Conservation (phyloP, 192 early-diverging fungal genomes). For the Coemansia sp. region DNA sequence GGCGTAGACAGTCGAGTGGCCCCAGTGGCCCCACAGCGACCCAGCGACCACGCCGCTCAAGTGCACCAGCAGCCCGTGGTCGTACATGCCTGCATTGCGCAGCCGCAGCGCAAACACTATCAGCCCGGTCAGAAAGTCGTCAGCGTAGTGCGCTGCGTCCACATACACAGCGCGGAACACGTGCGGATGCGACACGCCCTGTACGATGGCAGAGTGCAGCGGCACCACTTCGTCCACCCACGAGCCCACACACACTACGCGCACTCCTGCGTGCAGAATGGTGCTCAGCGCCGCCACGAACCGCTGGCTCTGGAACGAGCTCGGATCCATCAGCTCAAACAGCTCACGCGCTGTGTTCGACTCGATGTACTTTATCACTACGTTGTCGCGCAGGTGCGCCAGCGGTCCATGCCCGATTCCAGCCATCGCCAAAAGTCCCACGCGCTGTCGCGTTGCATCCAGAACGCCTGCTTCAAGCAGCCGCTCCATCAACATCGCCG, state of each 20-base stretch:
- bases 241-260: slow-evolving; percentile 75
- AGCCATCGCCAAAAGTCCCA: slow-evolving; percentile 87
- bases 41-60: slow-evolving; percentile 84
- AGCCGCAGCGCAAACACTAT: slow-evolving; percentile 84
- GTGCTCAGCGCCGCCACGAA: slow-evolving; percentile 70
- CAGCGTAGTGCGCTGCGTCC: slow-evolving; percentile 74
- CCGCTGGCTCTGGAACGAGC: slow-evolving; percentile 61
- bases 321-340: slow-evolving; percentile 90
- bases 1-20: slow-evolving; percentile 92
- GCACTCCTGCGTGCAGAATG: slow-evolving; percentile 65
- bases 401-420: slow-evolving; percentile 90
- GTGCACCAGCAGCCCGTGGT: slow-evolving; percentile 84
- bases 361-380: slow-evolving; percentile 86
- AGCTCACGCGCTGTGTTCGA: slow-evolving; percentile 86
- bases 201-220: slow-evolving; percentile 73
- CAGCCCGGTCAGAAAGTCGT: slow-evolving; percentile 83
- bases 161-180: slow-evolving; percentile 91
- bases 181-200: slow-evolving; percentile 67
- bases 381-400: slow-evolving; percentile 73
- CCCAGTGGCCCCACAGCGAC: slow-evolving; percentile 80
- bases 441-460: slow-evolving; percentile 65
- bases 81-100: slow-evolving; percentile 82
- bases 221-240: slow-evolving; percentile 98
- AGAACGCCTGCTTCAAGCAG: slow-evolving; percentile 68
- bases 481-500: slow-evolving; percentile 69